Evolutionary conservation across 2,329 filamentous ascomycete genomes (phyloP), one percentile per base, ranked within the genome.

Genomic region (Hypomyces perniciosus): DNA sequence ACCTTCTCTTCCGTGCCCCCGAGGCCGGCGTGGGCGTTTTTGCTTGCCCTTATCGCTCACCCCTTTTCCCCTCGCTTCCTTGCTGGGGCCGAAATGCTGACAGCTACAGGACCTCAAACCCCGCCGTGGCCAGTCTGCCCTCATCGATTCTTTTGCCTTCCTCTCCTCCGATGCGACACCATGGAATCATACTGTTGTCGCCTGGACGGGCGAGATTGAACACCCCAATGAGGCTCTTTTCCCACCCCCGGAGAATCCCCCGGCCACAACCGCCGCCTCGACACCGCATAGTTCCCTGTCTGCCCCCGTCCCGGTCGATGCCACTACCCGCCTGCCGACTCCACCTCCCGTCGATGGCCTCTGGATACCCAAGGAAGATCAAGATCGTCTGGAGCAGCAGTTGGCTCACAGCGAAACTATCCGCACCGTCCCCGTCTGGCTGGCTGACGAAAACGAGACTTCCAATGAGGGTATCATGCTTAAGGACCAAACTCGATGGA

Each of bases 151-250:
- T 8, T 90, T 97, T 63, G 81, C 85, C 50, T 85, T 95, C 69
- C 82, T 97, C 41, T 88, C 90, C 4, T 95, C 90, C n/a, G 77
- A 86, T 50, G 79, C 86, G 40, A 85, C 86, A 2, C 84, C 86
- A 20, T 97, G 91, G 91, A 89, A 90, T 61, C 92, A 96, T 71
- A 93, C 85, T 1, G 80, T 96, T 5, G 88, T 97, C 48, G 91
- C 90, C 42, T 97, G 92, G 92, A 96, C 92, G 3, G 92, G 92
- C 52, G 92, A 97, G 68, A 86, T 92, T 53, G 80, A 84, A 51
- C 72, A 68, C 4, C 70, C 75, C 3, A 55, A 64, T 38, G 74
- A 79, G 41, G 62, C 67, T 30, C 56, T 61, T 20, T 56, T 72
- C 9, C 73, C 75, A 5, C 71, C 76, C 2, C 73, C 75, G 13